Evolutionary conservation across 1,139 yeast genomes (phyloP).

Genomic region (Kazachstania sp.): DNA sequence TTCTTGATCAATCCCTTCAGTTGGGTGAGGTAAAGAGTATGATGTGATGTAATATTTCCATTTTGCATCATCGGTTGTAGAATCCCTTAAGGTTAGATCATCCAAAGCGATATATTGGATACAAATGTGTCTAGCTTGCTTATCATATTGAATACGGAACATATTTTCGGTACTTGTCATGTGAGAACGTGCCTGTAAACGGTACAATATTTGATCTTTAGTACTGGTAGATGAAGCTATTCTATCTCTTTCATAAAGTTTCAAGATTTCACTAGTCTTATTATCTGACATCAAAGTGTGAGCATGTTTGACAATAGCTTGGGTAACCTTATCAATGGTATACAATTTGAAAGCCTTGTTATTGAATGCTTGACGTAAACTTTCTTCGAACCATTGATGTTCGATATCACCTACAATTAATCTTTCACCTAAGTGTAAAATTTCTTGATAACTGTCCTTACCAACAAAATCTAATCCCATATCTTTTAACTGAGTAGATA

Average conservation of each 20-base stretch:
- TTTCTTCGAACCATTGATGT: slow-evolving; percentile 92
- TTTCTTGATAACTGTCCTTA: slow-evolving; percentile 67
- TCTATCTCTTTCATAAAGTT: slow-evolving; percentile 77
- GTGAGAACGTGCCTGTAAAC: slow-evolving; percentile 76
- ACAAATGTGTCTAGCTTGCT: slow-evolving; percentile 43
- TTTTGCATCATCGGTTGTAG: slow-evolving; percentile 63
- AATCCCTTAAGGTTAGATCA: slow-evolving; percentile 77
- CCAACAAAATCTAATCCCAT: slow-evolving; percentile 64
- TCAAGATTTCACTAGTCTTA: slow-evolving; percentile 74
- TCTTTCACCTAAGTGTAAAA: slow-evolving; percentile 60
- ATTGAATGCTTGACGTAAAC: slow-evolving; percentile 88
- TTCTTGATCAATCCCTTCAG: slow-evolving; percentile 91
- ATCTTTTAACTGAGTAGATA: slow-evolving; percentile 75
- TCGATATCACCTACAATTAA: slow-evolving; percentile 87
- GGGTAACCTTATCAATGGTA: slow-evolving; percentile 88
- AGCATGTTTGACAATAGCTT: slow-evolving; percentile 81
- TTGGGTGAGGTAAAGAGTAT: slow-evolving; percentile 89
- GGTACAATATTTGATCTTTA: slow-evolving; percentile 80
- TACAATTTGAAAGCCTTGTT: slow-evolving; percentile 88
- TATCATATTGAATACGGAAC: slow-evolving; percentile 76
- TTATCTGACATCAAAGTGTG: slow-evolving; percentile 70
- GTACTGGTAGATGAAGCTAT: slow-evolving; percentile 50
- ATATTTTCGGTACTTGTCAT: slow-evolving; percentile 83
- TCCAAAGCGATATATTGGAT: slow-evolving; percentile 83
- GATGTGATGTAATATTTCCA: slow-evolving; percentile 93